phyloP scores from a whole-genome alignment of 192 early-diverging fungal species.

The Gonapodya sp. region DNA sequence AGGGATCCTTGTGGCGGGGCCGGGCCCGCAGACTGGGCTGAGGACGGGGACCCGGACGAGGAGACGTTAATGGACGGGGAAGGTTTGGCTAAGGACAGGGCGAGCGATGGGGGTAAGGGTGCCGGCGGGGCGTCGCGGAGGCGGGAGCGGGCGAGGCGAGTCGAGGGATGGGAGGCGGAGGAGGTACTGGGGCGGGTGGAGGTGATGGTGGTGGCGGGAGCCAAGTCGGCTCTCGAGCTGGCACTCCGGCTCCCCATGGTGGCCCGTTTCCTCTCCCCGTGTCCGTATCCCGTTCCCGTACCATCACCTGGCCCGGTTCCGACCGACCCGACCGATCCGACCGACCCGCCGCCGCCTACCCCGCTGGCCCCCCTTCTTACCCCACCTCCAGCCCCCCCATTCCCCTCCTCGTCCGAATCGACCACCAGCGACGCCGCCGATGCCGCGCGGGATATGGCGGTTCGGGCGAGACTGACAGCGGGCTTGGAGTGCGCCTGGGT shows the following conservation, averaged over 20 bases:
- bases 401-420: not conserved
- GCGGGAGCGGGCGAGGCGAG: not conserved
- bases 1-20: not conserved
- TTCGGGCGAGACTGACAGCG: not conserved
- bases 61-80: not conserved
- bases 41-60: not conserved
- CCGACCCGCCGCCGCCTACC: no score
- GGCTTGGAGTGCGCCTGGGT: not conserved
- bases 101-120: no score
- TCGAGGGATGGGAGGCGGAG: not conserved
- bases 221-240: no score
- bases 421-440: not conserved
- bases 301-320: no score
- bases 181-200: not conserved
- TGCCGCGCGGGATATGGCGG: not conserved
- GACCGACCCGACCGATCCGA: no score
- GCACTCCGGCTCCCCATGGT: no score
- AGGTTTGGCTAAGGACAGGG: no score
- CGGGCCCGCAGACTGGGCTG: not conserved
- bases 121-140: no score
- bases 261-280: no score
- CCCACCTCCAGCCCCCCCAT: no score
- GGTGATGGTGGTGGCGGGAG: not conserved
- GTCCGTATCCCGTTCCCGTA: no score
- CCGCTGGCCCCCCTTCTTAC: no score